Percentiles rank a stretch among this genome's conserved stretches.
Conservation (phyloP, 2,329 filamentous ascomycete genomes). For the Stagonosporopsis chrysanthemi region DNA sequence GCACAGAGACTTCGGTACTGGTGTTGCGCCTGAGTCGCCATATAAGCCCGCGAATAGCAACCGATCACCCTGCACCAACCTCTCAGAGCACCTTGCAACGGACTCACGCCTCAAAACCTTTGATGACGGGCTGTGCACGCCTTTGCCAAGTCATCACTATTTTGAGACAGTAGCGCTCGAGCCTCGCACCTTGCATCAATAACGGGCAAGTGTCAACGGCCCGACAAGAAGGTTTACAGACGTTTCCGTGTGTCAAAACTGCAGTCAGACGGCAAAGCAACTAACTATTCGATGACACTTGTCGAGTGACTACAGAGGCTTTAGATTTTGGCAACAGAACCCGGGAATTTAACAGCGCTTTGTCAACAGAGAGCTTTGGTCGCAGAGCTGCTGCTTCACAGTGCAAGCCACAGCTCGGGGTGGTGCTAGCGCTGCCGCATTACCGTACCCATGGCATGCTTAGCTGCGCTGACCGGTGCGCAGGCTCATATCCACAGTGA, state of each 20-base stretch:
- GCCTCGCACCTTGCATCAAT: conserved; percentile 11
- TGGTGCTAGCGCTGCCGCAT: conserved; percentile 23
- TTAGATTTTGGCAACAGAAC: neutral
- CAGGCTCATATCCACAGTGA: conserved; percentile 12
- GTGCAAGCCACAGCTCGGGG: conserved; percentile 18
- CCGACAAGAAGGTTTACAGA: neutral
- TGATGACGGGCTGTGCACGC: conserved; percentile 13
- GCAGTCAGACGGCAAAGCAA: neutral
- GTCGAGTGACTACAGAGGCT: neutral
- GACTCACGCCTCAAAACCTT: neutral
- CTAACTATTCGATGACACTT: neutral
- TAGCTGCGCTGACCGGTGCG: conserved; percentile 7
- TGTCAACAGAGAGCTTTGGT: conserved; percentile 8
- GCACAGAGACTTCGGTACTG: neutral
- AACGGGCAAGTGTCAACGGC: conserved; percentile 5
- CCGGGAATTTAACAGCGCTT: neutral
- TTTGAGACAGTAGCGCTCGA: conserved; percentile 12
- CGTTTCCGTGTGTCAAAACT: neutral
- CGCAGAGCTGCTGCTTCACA: conserved; percentile 10
- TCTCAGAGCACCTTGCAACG: neutral
- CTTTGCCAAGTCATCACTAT: conserved; percentile 10
- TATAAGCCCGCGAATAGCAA: conserved; percentile 7
- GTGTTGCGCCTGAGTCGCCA: neutral
- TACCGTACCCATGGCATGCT: conserved; percentile 26
- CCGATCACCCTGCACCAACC: conserved; percentile 11